Evolutionary conservation across 1,284 basidiomycete species (phyloP).

Genomic region (Ceratobasidium sp.): DNA sequence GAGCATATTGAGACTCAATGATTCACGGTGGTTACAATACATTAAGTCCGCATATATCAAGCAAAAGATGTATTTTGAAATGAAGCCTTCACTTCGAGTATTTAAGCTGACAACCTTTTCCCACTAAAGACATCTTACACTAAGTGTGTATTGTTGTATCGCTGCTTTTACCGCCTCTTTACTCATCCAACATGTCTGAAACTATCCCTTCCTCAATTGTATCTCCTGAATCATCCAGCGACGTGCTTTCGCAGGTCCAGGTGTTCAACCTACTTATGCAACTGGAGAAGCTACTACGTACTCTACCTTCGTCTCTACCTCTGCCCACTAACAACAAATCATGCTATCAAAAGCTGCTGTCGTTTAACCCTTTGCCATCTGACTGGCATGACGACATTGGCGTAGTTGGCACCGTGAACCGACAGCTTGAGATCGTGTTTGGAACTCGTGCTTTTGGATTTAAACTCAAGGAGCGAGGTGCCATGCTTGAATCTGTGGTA

Average conservation of each 20-base stretch:
- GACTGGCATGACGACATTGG: constrained; percentile 7
- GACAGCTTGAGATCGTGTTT: constrained; percentile 10
- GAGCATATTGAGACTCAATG: too few species aligned
- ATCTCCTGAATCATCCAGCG: not conserved
- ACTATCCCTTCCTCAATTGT: not conserved
- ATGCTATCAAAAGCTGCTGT: not conserved
- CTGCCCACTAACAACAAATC: not conserved
- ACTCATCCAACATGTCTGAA: too few species aligned
- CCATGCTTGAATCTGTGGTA: constrained; percentile 5
- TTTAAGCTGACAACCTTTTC: too few species aligned
- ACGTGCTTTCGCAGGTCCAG: not conserved
- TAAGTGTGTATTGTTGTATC: too few species aligned
- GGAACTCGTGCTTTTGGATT: constrained; percentile 7
- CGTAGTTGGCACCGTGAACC: not conserved
- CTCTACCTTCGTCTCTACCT: not conserved
- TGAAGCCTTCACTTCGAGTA: too few species aligned
- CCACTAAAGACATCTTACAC: too few species aligned
- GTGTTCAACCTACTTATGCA: constrained; percentile 9
- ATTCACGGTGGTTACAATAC: too few species aligned
- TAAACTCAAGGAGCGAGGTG: constrained; percentile 1
- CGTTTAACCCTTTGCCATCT: constrained; percentile 5
- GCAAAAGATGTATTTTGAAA: too few species aligned
- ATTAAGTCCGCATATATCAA: too few species aligned
- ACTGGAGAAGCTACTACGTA: not conserved
- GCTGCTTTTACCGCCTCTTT: too few species aligned